Evolutionary conservation across 202 grass and related monocot species (phyloP), one percentile per base, ranked within the genome.

Genomic region (Setaria viridis): DNA sequence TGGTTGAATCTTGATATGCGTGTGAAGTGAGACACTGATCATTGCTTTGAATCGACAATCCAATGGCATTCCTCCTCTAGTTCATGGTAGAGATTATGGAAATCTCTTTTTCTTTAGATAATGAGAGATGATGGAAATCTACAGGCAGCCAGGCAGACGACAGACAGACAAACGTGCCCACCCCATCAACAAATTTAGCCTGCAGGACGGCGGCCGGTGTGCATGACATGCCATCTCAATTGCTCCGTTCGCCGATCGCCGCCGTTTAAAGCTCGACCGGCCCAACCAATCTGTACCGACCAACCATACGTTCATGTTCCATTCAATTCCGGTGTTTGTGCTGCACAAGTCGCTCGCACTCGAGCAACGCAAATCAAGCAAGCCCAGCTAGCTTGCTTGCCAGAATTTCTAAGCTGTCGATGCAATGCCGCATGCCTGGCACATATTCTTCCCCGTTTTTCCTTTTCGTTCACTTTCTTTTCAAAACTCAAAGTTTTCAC

Each of bases 251-350:
- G 39, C 45, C 29, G 16, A 66, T 64, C 29, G 35, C 17, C 29
- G 45, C 13, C 30, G 29, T 65, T 65, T 30, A 73, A 32, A 49
- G 43, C 43, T 72, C 43, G 59, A 51, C 29, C 30, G 12, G 42
- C 55, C 12, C 30, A 78, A 45, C 67, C 19, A 16, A 67, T 48
- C 25, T 7, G 15, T 62, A 77, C 64, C 25, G 50, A 59, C 8
- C 84, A 75, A 57, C 25, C 62, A 33, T 77, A 70, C 9, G 25
- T 35, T 43, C 78, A 67, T 67, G 60, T 67, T 75, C 25, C 58
- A 25, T 12, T 32, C n/a, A 46, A 30, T 73, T 35, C 46, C 1
- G 33, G 1, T 42, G 66, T 62, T 49, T 30, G 1, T 62, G 21
- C 69, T 72, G 68, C 21, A 70, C 42, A 45, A n/a, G 10, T 45